Evolutionary conservation across 192 early-diverging fungal species (phyloP).

Genomic region (Umbelopsis vinacea): DNA sequence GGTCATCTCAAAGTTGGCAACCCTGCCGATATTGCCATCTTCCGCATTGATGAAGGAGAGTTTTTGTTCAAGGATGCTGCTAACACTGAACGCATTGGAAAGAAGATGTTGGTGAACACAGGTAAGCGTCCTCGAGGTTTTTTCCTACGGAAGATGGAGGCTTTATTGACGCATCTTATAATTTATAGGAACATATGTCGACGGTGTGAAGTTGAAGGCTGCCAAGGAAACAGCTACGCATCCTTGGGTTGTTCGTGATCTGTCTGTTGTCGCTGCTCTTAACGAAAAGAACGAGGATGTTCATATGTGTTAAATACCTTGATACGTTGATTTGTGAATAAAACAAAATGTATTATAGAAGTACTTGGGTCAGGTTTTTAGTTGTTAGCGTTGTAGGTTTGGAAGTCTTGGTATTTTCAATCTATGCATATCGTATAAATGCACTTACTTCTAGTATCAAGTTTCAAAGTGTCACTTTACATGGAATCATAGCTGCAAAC

Average conservation of each 20-base stretch:
- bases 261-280: conserved; percentile 17
- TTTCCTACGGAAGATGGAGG: neutral
- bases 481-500: no score
- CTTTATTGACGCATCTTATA: neutral
- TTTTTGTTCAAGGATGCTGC: conserved; percentile 24
- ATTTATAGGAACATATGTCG: conserved; percentile 17
- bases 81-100: conserved; percentile 1
- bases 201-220: conserved; percentile 1
- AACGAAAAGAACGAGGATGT: conserved; percentile 12
- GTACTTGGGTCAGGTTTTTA: no score
- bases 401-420: no score
- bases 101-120: conserved; percentile 21
- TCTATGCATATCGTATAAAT: no score
- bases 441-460: no score
- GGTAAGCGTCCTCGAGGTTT: neutral
- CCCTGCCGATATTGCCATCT: conserved; percentile 31
- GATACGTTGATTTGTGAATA: neutral
- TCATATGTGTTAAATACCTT: conserved; percentile 5
- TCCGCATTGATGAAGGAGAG: conserved; percentile 25
- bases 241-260: conserved; percentile 28
- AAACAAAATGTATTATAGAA: neutral
- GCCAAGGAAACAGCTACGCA: conserved; percentile 17
- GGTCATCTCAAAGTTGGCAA: conserved; percentile 29
- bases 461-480: no score
- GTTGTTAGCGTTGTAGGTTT: no score